Base-by-base conservation (phyloP, 306 rosid genomes). In the Prunus fruticosa region DNA sequence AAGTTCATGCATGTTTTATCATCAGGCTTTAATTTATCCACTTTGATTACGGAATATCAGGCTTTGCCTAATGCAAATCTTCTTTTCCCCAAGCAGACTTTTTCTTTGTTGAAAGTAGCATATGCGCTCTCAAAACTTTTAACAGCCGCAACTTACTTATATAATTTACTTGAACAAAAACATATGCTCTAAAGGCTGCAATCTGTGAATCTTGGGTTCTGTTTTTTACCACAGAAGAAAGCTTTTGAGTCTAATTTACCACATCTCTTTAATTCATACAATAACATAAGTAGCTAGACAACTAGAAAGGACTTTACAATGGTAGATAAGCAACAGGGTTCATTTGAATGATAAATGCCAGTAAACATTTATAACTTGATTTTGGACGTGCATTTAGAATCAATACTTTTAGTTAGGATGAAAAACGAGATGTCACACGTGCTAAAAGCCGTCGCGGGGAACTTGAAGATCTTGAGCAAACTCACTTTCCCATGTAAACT, bases 311-410 rank as follows among this genome's bases (percentile, higher is more conserved):
- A 13, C 16, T 23, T 58, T 25, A 58, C 64, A 14, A 23, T 58
- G 23, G n/a, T 7, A 8, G 23, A n/a, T 18, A 4, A 56, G 28
- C 62, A 20, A 56, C 62, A 0, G 56, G 18, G 56, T 51, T 6
- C 57, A 2, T 52, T 52, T 18, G 57, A 52, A 52, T 20, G 62
- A 56, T 9, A 11, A 56, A 20, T 9, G 20, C 62, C 62, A 56
- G 30, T 10, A 38, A 75, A 19, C 11, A 66, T 57, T 67, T 78
- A 87, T 18, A 85, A 0, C 72, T 78, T 82, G 80, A 89, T 34
- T 71, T 78, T 85, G 69, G 91, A 41, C 12, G 19, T 51, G 80
- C 93, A 91, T 15, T 1, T 77, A 0, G 96, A 78, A 34, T 62
- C 41, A 62, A 70, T 62, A 11, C 22, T 2, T 56, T 52, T 2